Evolutionary conservation across 1,284 basidiomycete species (phyloP).

Genomic region (Omphalotus olearius): DNA sequence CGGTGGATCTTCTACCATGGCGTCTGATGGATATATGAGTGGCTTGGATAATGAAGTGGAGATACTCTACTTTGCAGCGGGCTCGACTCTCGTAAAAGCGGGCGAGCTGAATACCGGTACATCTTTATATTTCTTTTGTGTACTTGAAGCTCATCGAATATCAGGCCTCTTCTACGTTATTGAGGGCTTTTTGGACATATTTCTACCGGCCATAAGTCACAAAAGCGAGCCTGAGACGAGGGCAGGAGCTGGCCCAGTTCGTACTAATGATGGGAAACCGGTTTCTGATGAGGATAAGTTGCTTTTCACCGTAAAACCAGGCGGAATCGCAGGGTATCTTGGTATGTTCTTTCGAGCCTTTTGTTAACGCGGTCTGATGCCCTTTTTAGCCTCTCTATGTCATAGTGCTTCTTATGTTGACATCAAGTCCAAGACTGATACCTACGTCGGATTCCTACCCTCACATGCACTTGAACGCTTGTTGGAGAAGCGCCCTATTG

Average conservation of each 20-base stretch:
- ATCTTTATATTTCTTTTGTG: slow-evolving; percentile 12
- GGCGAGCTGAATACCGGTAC: slow-evolving; percentile 85
- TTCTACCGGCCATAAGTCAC: slow-evolving; percentile 52
- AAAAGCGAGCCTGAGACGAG: slow-evolving; percentile 22
- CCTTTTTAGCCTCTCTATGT: slow-evolving; percentile 73
- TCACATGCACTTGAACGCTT: slow-evolving; percentile 85
- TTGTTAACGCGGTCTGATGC: slow-evolving; percentile 7
- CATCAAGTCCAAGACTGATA: slow-evolving; percentile 95
- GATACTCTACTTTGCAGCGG: slow-evolving; percentile 89
- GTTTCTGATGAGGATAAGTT: slow-evolving; percentile 44
- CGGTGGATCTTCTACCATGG: slow-evolving; percentile 54
- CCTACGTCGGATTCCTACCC: slow-evolving; percentile 93
- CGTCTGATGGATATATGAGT: slow-evolving; percentile 58
- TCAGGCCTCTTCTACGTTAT: slow-evolving; percentile 95
- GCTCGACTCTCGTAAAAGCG: slow-evolving; percentile 82
- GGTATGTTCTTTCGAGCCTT: slow-evolving; percentile 34
- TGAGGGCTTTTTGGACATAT: slow-evolving; percentile 93
- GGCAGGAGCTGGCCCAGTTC: neutral
- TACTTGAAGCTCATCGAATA: slow-evolving; percentile 5
- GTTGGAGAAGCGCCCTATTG: slow-evolving; percentile 92
- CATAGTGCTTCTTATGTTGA: slow-evolving; percentile 94
- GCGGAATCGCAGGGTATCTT: slow-evolving; percentile 97
- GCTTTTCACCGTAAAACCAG: slow-evolving; percentile 94
- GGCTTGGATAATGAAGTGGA: slow-evolving; percentile 95
- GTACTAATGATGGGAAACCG: slow-evolving; percentile 14